These are phyloP conservation scores for Piper betle DNA, from an alignment of 164 flowering plant species.

Conservation along the genomic window DNA sequence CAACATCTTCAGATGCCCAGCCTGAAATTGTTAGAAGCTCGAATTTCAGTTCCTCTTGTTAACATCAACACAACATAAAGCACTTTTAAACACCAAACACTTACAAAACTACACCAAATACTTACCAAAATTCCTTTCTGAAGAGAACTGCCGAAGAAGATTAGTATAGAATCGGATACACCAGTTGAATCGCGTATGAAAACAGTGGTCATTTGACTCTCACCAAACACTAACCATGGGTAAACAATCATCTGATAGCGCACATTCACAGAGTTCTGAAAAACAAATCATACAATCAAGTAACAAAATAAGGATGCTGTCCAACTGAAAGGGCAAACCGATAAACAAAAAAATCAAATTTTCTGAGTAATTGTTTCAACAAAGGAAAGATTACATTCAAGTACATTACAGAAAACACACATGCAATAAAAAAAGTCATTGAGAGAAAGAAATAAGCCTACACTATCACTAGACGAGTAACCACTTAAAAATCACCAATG, in stretches of 20 bases:
- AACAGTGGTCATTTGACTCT: slow-evolving; percentile 85
- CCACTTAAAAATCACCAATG: too few relatives aligned
- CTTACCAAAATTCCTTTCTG: slow-evolving; percentile 51
- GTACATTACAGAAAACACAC: too few relatives aligned
- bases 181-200: slow-evolving; percentile 95
- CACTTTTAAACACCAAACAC: slow-evolving; percentile 1
- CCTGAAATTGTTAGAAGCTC: slow-evolving; percentile 16
- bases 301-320: neutral
- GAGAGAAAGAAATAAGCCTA: too few relatives aligned
- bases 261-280: slow-evolving; percentile 93
- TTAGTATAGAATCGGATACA: slow-evolving; percentile 79
- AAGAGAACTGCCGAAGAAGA: slow-evolving; percentile 84
- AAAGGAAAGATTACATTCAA: too few relatives aligned
- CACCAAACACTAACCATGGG: slow-evolving; percentile 96
- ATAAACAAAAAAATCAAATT: neutral
- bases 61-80: too few relatives aligned
- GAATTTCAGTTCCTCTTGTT: neutral
- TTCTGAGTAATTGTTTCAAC: too few relatives aligned
- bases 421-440: too few relatives aligned
- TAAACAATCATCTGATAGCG: slow-evolving; percentile 86
- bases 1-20: slow-evolving; percentile 87
- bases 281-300: neutral
- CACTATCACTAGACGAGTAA: too few relatives aligned
- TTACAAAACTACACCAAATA: slow-evolving; percentile 1
- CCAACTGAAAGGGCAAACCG: neutral